These are phyloP conservation scores for Phytophthora capsici DNA, from an alignment of 352 stramenopile species.

Conservation along the genomic window DNA sequence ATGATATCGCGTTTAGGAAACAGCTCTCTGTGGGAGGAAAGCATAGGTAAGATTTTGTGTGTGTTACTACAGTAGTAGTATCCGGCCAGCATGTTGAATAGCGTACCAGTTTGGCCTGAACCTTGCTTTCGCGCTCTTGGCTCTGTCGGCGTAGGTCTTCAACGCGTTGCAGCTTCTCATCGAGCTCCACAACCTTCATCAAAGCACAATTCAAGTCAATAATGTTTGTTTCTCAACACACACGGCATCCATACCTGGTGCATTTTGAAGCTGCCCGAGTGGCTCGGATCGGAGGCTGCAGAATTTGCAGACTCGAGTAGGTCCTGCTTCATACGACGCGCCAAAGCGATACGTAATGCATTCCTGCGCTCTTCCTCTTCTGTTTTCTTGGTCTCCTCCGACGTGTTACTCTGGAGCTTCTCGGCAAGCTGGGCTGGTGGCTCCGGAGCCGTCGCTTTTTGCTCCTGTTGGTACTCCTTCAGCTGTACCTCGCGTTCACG, in stretches of 20 bases:
- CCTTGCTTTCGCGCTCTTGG: conserved; percentile 67
- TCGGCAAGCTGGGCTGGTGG: conserved; percentile 64
- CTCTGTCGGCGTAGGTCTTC: conserved; percentile 71
- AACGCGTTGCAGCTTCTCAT: conserved; percentile 82
- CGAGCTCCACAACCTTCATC: conserved; percentile 63
- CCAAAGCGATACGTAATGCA: conserved; percentile 71
- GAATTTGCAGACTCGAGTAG: conserved; percentile 50
- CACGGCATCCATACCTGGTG: conserved; percentile 51
- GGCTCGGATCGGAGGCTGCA: conserved; percentile 29
- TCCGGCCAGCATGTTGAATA: background rate
- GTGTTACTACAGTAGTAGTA: no score
- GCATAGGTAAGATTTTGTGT: background rate
- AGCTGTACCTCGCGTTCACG: conserved; percentile 71
- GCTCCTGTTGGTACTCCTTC: conserved; percentile 79
- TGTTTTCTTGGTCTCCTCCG: conserved; percentile 67
- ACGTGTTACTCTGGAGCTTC: conserved; percentile 66
- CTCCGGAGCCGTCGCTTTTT: conserved; percentile 67
- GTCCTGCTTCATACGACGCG: conserved; percentile 84
- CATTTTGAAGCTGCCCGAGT: conserved; percentile 47
- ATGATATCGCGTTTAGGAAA: conserved; percentile 5
- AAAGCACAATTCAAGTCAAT: conserved; percentile 1
- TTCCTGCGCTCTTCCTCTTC: conserved; percentile 76
- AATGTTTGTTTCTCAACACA: background rate
- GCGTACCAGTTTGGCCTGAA: conserved; percentile 60
- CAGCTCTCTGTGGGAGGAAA: conserved; percentile 15